A percentile compares a stretch with the other conserved stretches of the same genome.
phyloP scores from a whole-genome alignment of 2,329 filamentous ascomycete genomes.

The Akanthomyces muscarius region DNA sequence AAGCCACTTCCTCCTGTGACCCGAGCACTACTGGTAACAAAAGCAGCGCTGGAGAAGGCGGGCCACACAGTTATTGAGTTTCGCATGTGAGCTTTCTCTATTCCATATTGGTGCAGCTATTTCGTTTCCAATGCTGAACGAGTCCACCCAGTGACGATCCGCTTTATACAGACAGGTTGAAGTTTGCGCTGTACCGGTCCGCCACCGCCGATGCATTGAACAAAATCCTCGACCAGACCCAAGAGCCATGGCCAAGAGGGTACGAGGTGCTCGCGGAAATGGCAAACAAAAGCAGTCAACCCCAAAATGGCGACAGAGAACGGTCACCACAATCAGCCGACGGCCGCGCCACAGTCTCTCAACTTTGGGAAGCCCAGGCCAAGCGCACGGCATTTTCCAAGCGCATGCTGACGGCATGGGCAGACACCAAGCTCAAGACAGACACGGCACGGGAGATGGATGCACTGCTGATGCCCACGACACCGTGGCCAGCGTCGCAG shows the following conservation, averaged over 20 bases:
- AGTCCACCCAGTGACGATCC: not conserved
- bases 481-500: not conserved
- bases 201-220: not conserved
- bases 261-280: not conserved
- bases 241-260: conserved; percentile 4
- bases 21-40: not conserved
- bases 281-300: not conserved
- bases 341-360: not conserved
- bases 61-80: conserved; percentile 1
- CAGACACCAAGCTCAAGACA: not conserved
- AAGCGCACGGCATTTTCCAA: not conserved
- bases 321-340: not conserved
- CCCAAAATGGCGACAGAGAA: not conserved
- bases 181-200: not conserved
- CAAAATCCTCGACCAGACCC: not conserved
- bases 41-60: not conserved
- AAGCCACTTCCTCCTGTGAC: not conserved
- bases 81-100: not conserved
- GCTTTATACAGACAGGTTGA: not conserved
- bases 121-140: not conserved
- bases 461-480: not conserved
- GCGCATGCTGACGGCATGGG: not conserved
- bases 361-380: not conserved
- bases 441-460: conserved; percentile 3
- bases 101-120: not conserved